Conservation (phyloP, 345 rosid genomes). For the Boechera divaricarpa region DNA sequence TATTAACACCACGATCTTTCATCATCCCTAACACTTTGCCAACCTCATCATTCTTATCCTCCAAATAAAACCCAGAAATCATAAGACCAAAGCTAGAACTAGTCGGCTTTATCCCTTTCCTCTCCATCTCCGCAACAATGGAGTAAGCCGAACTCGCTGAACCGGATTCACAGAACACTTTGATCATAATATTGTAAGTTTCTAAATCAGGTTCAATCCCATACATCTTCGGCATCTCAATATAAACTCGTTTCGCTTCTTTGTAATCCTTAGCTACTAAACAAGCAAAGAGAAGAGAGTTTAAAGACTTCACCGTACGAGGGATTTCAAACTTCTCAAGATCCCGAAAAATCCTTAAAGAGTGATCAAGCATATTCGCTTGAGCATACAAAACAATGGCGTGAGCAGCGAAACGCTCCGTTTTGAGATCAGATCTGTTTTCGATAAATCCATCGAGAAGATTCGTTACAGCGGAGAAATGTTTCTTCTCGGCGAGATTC, state of each 20-base stretch:
- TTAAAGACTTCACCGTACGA: slow-evolving; percentile 61
- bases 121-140: slow-evolving; percentile 76
- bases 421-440: slow-evolving; percentile 64
- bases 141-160: slow-evolving; percentile 70
- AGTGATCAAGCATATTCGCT: slow-evolving; percentile 75
- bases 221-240: slow-evolving; percentile 63
- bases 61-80: slow-evolving; percentile 74
- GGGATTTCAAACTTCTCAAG: slow-evolving; percentile 50
- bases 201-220: slow-evolving; percentile 65
- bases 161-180: slow-evolving; percentile 69
- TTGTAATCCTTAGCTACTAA: slow-evolving; percentile 61
- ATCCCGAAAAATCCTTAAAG: slow-evolving; percentile 59
- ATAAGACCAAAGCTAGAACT: slow-evolving; percentile 54
- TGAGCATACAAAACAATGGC: slow-evolving; percentile 77
- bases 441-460: slow-evolving; percentile 64
- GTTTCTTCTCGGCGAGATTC: slow-evolving; percentile 56
- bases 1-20: slow-evolving; percentile 52
- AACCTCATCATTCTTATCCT: slow-evolving; percentile 75
- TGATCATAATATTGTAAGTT: slow-evolving; percentile 66
- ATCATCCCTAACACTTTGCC: slow-evolving; percentile 68
- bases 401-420: slow-evolving; percentile 66
- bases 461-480: slow-evolving; percentile 53
- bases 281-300: slow-evolving; percentile 72
- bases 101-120: slow-evolving; percentile 59
- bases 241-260: slow-evolving; percentile 66